These are phyloP conservation scores for Trichoderma endophyticum DNA, from an alignment of 2,329 filamentous ascomycete species.

Conservation along the genomic window DNA sequence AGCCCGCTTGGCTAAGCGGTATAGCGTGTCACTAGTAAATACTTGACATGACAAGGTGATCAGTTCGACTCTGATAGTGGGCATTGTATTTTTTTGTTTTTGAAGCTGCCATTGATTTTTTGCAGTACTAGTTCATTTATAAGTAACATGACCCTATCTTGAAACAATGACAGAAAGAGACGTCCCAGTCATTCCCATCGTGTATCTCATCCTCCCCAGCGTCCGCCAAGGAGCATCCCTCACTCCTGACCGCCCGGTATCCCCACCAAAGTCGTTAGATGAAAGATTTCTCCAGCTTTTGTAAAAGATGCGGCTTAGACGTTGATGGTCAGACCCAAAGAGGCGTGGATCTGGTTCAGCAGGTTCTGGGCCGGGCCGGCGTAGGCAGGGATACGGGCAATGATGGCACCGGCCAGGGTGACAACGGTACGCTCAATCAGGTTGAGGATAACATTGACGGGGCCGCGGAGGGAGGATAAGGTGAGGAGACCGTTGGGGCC, in stretches of 20 bases:
- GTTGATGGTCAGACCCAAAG: not conserved
- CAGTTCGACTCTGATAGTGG: conserved; percentile 20
- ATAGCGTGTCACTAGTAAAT: conserved; percentile 20
- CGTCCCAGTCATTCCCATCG: not conserved
- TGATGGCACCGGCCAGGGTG: conserved; percentile 21
- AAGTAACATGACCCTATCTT: not conserved
- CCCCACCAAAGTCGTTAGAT: not conserved
- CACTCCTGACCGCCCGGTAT: too few relatives aligned
- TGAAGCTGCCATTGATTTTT: not conserved
- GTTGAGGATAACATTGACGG: conserved; percentile 21
- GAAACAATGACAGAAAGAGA: conserved; percentile 1
- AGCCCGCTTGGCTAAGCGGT: conserved; percentile 20
- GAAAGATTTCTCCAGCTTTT: not conserved
- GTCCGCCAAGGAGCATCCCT: not conserved
- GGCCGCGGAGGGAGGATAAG: conserved; percentile 17
- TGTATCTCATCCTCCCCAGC: not conserved
- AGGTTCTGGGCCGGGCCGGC: conserved; percentile 6
- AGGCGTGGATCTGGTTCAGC: not conserved
- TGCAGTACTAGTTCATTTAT: not conserved
- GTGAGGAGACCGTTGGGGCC: conserved; percentile 19
- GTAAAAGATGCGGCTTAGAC: not conserved
- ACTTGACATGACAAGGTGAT: conserved; percentile 20
- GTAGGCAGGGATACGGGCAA: conserved; percentile 22
- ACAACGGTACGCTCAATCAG: conserved; percentile 23
- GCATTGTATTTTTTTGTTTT: not conserved